Conservation (phyloP, 2,329 filamentous ascomycete species). For the Drechslera avenae region DNA sequence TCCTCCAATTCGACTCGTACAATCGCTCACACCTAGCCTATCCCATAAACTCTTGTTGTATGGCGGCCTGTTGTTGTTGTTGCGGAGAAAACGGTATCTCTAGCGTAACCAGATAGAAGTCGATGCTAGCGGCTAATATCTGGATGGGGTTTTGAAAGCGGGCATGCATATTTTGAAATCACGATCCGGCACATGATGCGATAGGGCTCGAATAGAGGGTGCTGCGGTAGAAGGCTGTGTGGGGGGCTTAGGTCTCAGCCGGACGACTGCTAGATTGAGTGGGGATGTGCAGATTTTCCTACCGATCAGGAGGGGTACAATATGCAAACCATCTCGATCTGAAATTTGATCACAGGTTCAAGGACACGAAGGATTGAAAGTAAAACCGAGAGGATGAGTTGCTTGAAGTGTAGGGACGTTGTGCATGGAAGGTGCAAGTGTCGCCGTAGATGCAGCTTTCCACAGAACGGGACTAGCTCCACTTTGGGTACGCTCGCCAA, state of each 20-base stretch:
- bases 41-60: too few species aligned
- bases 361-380: not conserved
- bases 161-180: conserved; percentile 2
- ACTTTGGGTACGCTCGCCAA: conserved; percentile 13
- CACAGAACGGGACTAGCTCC: conserved; percentile 3
- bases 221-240: conserved; percentile 2
- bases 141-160: conserved; percentile 7
- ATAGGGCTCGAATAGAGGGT: not conserved
- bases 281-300: conserved; percentile 11
- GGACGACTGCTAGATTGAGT: not conserved
- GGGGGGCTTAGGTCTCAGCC: conserved; percentile 1
- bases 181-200: not conserved
- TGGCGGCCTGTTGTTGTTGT: conserved; percentile 1
- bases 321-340: conserved; percentile 7
- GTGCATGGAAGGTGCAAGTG: not conserved
- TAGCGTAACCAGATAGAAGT: not conserved
- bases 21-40: not conserved
- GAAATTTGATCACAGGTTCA: conserved; percentile 3
- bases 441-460: conserved; percentile 1
- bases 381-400: not conserved
- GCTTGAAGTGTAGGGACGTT: not conserved
- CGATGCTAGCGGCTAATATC: not conserved
- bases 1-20: not conserved
- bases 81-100: not conserved
- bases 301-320: conserved; percentile 1